phyloP scores from a whole-genome alignment of 2,329 filamentous ascomycete species.

The Trichoderma citrinoviride region DNA sequence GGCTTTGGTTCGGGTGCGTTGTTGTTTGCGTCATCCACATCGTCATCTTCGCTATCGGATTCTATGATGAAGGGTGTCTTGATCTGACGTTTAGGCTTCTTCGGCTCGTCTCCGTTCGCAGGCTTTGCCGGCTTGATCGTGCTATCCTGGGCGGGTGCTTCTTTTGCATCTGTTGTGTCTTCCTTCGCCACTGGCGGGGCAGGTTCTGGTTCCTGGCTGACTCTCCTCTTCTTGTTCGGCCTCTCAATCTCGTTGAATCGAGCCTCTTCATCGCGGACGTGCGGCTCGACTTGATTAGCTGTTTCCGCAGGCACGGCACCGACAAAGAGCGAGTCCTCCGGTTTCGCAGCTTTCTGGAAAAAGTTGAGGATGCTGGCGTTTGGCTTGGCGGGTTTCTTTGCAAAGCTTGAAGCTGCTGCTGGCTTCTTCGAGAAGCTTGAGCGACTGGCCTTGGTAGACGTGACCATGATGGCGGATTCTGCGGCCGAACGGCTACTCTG shows the following conservation, averaged over 20 bases:
- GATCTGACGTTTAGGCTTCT: conserved; percentile 28
- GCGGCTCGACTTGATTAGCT: conserved; percentile 31
- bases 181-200: conserved; percentile 1
- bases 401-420: conserved; percentile 24
- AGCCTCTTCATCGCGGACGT: conserved; percentile 29
- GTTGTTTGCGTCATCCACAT: conserved; percentile 26
- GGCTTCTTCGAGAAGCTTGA: conserved; percentile 36
- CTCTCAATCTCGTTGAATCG: conserved; percentile 38
- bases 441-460: conserved; percentile 35
- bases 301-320: conserved; percentile 28
- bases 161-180: background rate
- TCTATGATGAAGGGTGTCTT: conserved; percentile 65
- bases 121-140: conserved; percentile 36
- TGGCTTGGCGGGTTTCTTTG: conserved; percentile 41
- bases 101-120: conserved; percentile 21
- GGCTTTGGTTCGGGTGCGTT: conserved; percentile 23
- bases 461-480: conserved; percentile 32
- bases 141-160: background rate
- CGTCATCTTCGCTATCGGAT: conserved; percentile 54
- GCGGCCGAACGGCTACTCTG: background rate
- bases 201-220: conserved; percentile 30
- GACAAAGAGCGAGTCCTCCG: conserved; percentile 58
- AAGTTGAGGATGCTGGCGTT: conserved; percentile 72
- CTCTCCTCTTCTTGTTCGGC: conserved; percentile 33
- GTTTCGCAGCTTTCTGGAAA: conserved; percentile 66